Evolutionary conservation across 805 yeast species (phyloP).

Genomic region (Starmerella riodocensis): DNA sequence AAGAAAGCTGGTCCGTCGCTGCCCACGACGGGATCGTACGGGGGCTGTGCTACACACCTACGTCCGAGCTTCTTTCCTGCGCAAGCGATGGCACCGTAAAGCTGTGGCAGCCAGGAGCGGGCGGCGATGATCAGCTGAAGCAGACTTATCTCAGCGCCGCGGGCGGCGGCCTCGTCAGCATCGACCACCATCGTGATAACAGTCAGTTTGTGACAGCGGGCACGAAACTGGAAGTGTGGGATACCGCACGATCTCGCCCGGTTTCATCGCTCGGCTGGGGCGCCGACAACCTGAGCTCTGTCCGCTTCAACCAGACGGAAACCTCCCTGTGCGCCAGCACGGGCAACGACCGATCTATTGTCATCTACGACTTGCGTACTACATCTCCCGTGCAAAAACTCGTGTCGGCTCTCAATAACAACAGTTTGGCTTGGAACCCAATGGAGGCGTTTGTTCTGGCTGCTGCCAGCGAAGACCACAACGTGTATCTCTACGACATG

Average conservation of each 20-base stretch:
- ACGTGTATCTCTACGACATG: slow-evolving; percentile 92
- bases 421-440: slow-evolving; percentile 90
- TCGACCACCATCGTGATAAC: slow-evolving; percentile 75
- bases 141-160: slow-evolving; percentile 67
- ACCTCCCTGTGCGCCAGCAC: slow-evolving; percentile 79
- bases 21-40: slow-evolving; percentile 87
- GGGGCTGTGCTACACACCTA: slow-evolving; percentile 67
- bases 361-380: slow-evolving; percentile 80
- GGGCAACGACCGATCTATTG: slow-evolving; percentile 73
- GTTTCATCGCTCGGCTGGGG: slow-evolving; percentile 83
- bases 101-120: slow-evolving; percentile 53
- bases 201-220: slow-evolving; percentile 84
- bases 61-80: slow-evolving; percentile 57
- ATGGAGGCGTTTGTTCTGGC: slow-evolving; percentile 94
- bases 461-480: slow-evolving; percentile 87
- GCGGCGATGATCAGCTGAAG: slow-evolving; percentile 40
- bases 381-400: slow-evolving; percentile 86
- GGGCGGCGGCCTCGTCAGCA: slow-evolving; percentile 58
- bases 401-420: slow-evolving; percentile 67
- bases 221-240: slow-evolving; percentile 84
- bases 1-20: slow-evolving; percentile 60
- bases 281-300: slow-evolving; percentile 74
- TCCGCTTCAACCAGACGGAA: slow-evolving; percentile 80
- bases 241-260: slow-evolving; percentile 64
- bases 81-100: slow-evolving; percentile 84